A percentile compares a stretch with the other conserved stretches of the same genome.
Evolutionary conservation across 2,329 filamentous ascomycete genomes (phyloP).

Genomic region (Helotiales sp.): DNA sequence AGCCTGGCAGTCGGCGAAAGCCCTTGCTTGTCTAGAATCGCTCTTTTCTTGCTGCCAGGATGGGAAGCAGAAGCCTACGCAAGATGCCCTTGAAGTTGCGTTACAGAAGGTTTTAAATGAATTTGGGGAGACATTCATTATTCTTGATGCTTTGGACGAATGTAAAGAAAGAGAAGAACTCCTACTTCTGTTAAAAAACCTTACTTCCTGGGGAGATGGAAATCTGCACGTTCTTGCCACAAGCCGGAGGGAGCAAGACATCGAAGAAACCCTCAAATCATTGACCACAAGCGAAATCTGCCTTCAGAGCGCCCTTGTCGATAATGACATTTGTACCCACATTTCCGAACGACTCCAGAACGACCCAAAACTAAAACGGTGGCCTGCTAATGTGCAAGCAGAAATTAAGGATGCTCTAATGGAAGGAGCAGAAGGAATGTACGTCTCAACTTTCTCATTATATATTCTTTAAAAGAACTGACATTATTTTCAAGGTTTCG

Average conservation of each 20-base stretch:
- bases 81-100: background rate
- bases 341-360: constrained; percentile 6
- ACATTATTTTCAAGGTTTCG: constrained; percentile 25
- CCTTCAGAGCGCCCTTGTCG: constrained; percentile 3
- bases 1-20: constrained; percentile 6
- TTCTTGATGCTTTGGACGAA: constrained; percentile 5
- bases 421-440: constrained; percentile 34
- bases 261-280: constrained; percentile 7
- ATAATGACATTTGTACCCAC: constrained; percentile 2
- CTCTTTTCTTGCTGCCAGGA: background rate
- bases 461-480: constrained; percentile 16
- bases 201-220: background rate
- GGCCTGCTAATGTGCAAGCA: constrained; percentile 20
- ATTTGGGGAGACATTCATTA: constrained; percentile 1
- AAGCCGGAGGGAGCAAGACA: constrained; percentile 8
- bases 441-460: constrained; percentile 11
- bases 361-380: constrained; percentile 31
- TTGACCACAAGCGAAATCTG: constrained; percentile 6
- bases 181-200: background rate
- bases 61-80: background rate
- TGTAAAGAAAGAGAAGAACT: constrained; percentile 17
- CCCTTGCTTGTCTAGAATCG: constrained; percentile 1
- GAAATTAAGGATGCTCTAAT: constrained; percentile 27
- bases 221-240: constrained; percentile 8
- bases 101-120: background rate